Evolutionary conservation across 257 asterid species (phyloP), one percentile per base, ranked within the genome.

Genomic region (Buddleja alternifolia): DNA sequence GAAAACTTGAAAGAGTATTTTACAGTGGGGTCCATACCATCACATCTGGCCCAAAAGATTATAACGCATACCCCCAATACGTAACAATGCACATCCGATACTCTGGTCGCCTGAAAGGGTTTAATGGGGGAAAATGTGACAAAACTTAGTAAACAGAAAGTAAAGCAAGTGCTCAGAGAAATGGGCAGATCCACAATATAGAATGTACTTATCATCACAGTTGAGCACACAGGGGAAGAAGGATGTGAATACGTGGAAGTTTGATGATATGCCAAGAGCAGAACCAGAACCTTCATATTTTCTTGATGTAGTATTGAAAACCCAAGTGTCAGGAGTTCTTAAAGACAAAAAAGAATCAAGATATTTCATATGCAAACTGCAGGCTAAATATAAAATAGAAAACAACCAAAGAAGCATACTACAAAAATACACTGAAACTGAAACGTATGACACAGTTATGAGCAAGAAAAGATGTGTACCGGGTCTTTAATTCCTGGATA

Each of bases 21-120:
- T 24, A 80, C 79, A 69, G 94, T 74, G 48, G 97, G 99, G 73
- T 94, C 99, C 73, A 89, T 75, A 75, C 83, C 86, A 79, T 78
- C 82, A 72, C 82, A 80, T 70, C 82, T n/a, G 57, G 73, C 84
- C 82, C 82, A 94, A 76, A 60, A 94, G 97, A 74, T 77, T 80
- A 81, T 84, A 94, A 6, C 96, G 96, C 39, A 94, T 47, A 15
- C 82, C 82, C 29, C 97, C 99, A 68, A 91, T 80, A 60, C 76
- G 84, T 54, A 91, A 61, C 73, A 91, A 79, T 10, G 86, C 79
- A 65, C 81, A 70, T 59, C 96, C 99, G 10, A 91, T 69, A 19
- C 68, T 77, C 72, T 60, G 70, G 63, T 70, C 52, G 60, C 81
- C 89, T 77, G 76, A 69, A 77, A 60, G 32, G 59, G 61, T 70